These are phyloP conservation scores for Eucalyptus paniculata DNA, from an alignment of 345 rosid species.

Conservation along the genomic window DNA sequence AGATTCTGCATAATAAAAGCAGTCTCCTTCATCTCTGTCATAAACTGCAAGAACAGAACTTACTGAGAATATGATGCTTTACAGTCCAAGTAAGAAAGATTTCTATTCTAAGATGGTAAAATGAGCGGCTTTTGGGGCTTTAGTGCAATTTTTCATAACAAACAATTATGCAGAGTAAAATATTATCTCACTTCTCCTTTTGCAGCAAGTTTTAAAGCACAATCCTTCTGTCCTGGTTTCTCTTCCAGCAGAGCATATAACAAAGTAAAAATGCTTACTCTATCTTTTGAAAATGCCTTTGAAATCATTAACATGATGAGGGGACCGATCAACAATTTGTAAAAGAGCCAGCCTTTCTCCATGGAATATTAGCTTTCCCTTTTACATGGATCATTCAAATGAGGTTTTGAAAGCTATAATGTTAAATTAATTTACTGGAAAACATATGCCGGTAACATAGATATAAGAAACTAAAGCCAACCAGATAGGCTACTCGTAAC, in stretches of 20 bases:
- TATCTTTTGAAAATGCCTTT: not conserved
- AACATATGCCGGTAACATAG: not conserved
- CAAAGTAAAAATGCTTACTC: not conserved
- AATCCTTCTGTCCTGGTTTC: not conserved
- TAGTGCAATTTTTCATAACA: not conserved
- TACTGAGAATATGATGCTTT: not conserved
- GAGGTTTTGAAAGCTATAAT: not conserved
- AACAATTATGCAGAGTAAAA: not conserved
- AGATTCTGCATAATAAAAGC: constrained; percentile 95
- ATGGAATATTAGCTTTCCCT: not conserved
- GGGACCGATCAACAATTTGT: not conserved
- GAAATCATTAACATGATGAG: not conserved
- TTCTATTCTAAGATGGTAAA: not conserved
- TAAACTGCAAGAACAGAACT: constrained; percentile 42
- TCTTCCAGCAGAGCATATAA: not conserved
- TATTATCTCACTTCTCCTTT: not conserved
- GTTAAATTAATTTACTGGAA: not conserved
- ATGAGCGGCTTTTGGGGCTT: not conserved
- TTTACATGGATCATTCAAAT: not conserved
- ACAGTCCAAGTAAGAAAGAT: not conserved
- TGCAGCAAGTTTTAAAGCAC: not conserved
- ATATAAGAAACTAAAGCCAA: not conserved
- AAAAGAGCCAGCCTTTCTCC: not conserved
- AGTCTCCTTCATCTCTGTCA: constrained; percentile 99
- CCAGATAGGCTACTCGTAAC: not conserved